These are phyloP conservation scores for Abrus pulchellus DNA, from an alignment of 306 rosid species.

Conservation along the genomic window DNA sequence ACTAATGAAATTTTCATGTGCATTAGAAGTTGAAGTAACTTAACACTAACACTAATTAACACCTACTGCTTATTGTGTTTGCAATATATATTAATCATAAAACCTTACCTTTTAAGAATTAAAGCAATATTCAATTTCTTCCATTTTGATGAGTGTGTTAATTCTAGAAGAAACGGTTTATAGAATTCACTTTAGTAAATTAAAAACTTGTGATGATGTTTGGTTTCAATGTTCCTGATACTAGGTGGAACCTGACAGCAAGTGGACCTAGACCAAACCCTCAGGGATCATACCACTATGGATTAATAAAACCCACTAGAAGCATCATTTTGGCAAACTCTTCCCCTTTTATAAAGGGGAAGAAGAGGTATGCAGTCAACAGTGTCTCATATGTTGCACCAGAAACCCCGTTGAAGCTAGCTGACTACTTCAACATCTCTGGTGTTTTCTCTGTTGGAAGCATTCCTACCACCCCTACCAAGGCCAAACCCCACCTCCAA, in stretches of 20 bases:
- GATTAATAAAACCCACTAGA: conserved; percentile 65
- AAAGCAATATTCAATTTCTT: too few species aligned
- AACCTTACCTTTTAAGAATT: too few species aligned
- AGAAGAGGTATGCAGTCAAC: conserved; percentile 74
- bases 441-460: conserved; percentile 71
- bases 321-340: conserved; percentile 72
- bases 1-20: not conserved
- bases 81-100: too few species aligned
- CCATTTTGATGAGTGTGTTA: too few species aligned
- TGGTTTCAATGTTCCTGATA: too few species aligned
- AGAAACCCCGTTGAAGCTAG: conserved; percentile 74
- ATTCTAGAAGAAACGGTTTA: too few species aligned
- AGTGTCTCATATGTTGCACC: conserved; percentile 66
- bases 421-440: conserved; percentile 69
- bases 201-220: too few species aligned
- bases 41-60: too few species aligned
- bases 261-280: conserved; percentile 88
- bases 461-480: conserved; percentile 57
- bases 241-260: conserved; percentile 62
- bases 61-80: too few species aligned
- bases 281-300: conserved; percentile 82
- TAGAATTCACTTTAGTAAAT: too few species aligned
- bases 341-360: conserved; percentile 70
- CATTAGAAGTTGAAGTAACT: too few species aligned
- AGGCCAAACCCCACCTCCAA: conserved; percentile 62